Percentiles rank a stretch among this genome's conserved stretches.
Conservation (phyloP, 306 rosid genomes). For the Vigna unguiculata region DNA sequence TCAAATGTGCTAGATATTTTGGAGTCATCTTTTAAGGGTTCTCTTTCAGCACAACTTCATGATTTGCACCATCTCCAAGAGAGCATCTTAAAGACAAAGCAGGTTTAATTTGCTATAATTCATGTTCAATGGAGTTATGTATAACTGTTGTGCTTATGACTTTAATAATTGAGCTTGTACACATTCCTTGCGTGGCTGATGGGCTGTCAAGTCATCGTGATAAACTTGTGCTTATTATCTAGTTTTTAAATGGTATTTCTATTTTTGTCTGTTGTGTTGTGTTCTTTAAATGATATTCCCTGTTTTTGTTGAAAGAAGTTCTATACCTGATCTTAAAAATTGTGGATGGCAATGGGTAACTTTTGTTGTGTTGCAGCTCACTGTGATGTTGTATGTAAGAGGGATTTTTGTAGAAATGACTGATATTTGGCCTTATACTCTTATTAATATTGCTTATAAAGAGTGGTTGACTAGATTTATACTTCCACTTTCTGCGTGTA, state of each 20-base stretch:
- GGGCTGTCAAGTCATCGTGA: constrained; percentile 28
- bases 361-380: background rate
- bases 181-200: constrained; percentile 27
- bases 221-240: background rate
- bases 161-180: constrained; percentile 26
- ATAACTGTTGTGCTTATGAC: background rate
- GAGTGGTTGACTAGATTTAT: constrained; percentile 4
- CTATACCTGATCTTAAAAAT: constrained; percentile 10
- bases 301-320: constrained; percentile 1
- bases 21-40: constrained; percentile 85
- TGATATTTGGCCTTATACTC: constrained; percentile 32
- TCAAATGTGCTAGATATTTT: constrained; percentile 90
- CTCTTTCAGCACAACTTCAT: constrained; percentile 84
- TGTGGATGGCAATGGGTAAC: constrained; percentile 20
- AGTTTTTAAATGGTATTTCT: constrained; percentile 1
- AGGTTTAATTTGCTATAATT: constrained; percentile 64
- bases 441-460: constrained; percentile 27
- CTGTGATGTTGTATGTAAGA: background rate
- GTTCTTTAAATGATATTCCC: constrained; percentile 1
- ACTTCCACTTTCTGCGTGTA: constrained; percentile 27
- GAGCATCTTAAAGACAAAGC: constrained; percentile 82
- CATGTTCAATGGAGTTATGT: constrained; percentile 26
- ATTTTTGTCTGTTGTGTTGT: constrained; percentile 13
- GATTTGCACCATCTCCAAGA: constrained; percentile 87
- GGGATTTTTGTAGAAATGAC: constrained; percentile 14